Base-by-base conservation (phyloP, 2,329 filamentous ascomycete genomes). In the Colletotrichum eleusines region DNA sequence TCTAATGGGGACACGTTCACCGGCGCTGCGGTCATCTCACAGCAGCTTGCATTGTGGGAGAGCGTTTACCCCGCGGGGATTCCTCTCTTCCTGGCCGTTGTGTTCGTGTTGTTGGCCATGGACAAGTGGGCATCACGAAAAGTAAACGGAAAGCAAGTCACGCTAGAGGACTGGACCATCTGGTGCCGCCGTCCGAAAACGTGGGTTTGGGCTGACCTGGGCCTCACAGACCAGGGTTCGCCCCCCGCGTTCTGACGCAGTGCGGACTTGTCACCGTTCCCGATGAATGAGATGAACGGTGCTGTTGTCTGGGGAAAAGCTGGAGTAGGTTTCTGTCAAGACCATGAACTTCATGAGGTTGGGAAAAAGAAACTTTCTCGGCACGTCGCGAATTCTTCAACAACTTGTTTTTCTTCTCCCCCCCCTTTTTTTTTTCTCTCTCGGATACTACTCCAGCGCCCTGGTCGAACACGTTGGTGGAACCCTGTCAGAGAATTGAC, bases 61-160 rank as follows among this genome's bases (percentile, higher is more conserved):
- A 55, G 55, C 40, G 69, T 57, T 48, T 61, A 72, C 69, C 69
- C 69, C 65, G 65, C 61, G 65, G 69, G 69, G 66, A 61, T 60
- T 33, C 69, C 69, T 60, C 18, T 60, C 35, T 66, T 60, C 23
- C 18, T 46, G 40, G 48, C 48, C 53, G 35, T 70, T 16, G 26
- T 55, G 33, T 40, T 42, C 18, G 31, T 28, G 58, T 48, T 71
- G 58, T 48, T 72, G 35, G 60, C 40, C 33, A 38, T 72, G 26
- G 66, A 66, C 66, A 72, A 70, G 66, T 72, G 69, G 69, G 66
- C 66, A 51, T 57, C 69, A 69, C 65, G 66, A 69, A 72, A 70
- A 72, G 48, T 70, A 20, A 57, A 70, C 66, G 69, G 65, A 70
- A 72, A 23, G 66, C 70, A 14, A 65, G 66, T 61, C 35, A 44